phyloP scores from a whole-genome alignment of 257 asterid genomes.

The Nyctanthes arbortristis region DNA sequence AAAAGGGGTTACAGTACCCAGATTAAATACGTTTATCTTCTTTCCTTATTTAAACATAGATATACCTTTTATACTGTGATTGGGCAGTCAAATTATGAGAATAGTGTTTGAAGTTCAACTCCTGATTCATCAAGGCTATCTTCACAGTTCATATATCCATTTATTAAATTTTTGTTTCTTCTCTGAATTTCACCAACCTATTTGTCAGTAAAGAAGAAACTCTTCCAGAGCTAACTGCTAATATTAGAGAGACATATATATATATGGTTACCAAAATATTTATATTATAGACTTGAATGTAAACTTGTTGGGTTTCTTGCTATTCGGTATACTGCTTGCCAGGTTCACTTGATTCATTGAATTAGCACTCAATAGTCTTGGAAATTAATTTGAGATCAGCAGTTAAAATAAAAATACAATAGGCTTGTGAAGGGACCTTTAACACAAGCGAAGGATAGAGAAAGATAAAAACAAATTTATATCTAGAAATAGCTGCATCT shows the following conservation, averaged over 20 bases:
- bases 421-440: neutral
- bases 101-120: no score
- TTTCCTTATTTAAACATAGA: no score
- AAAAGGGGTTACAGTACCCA: no score
- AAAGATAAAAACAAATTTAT: neutral
- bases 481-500: slow-evolving; percentile 12
- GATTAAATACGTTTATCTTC: no score
- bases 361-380: no score
- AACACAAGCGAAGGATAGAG: neutral
- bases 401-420: neutral
- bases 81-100: no score
- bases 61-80: no score
- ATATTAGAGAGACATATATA: neutral
- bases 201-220: neutral
- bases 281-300: neutral
- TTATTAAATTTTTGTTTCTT: neutral
- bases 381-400: no score
- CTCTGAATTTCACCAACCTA: neutral
- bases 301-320: neutral
- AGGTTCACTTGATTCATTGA: neutral
- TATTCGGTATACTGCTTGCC: neutral
- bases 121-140: neutral
- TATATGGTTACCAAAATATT: no score
- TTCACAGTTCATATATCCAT: no score
- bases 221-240: neutral